These are phyloP conservation scores for Asterella californica DNA, from an alignment of 225 moss, liverwort and hornwort species.

Conservation along the genomic window DNA sequence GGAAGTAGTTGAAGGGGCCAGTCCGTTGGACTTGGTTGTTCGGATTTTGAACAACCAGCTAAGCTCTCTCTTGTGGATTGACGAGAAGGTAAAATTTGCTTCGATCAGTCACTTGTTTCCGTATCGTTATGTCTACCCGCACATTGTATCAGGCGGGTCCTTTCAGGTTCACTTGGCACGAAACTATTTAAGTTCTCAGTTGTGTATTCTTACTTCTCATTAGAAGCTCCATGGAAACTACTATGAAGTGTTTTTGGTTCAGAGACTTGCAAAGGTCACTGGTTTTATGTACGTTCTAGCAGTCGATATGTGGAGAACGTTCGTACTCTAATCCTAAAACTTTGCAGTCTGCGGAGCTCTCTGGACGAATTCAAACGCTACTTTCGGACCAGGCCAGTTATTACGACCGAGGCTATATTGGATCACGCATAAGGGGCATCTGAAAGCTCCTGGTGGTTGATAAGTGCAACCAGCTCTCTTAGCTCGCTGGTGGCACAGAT, in stretches of 20 bases:
- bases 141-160: neutral
- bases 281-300: neutral
- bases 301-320: neutral
- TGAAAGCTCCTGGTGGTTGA: slow-evolving; percentile 7
- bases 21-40: slow-evolving; percentile 89
- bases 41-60: slow-evolving; percentile 94
- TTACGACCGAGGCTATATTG: slow-evolving; percentile 38
- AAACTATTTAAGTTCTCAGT: neutral
- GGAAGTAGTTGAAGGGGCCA: slow-evolving; percentile 78
- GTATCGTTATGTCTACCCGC: neutral
- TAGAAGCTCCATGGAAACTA: neutral
- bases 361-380: slow-evolving; percentile 57
- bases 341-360: slow-evolving; percentile 71
- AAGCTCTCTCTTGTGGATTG: slow-evolving; percentile 89
- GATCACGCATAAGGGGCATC: slow-evolving; percentile 36
- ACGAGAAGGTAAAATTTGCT: slow-evolving; percentile 62
- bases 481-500: too few species aligned
- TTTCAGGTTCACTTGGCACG: neutral
- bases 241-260: neutral
- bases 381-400: slow-evolving; percentile 30
- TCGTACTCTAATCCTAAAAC: neutral
- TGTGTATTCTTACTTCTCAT: neutral
- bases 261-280: neutral
- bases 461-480: neutral
- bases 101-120: too few species aligned